A percentile compares a stretch with the other conserved stretches of the same genome.
These are phyloP conservation scores for Mimosa bimucronata DNA, from an alignment of 306 rosid species.

Conservation along the genomic window DNA sequence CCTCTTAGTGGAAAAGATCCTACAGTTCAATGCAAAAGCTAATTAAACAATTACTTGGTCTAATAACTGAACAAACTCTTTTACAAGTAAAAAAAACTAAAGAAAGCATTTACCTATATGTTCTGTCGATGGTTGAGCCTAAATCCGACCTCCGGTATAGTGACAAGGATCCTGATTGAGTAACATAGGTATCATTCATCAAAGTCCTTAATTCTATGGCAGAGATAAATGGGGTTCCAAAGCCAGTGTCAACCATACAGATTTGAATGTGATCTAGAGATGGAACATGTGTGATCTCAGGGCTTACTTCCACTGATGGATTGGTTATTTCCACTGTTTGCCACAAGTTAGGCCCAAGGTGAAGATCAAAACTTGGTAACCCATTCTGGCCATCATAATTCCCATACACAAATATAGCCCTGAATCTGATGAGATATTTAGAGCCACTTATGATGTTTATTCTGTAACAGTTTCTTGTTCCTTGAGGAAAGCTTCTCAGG, in stretches of 20 bases:
- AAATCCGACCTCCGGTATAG: background rate
- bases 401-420: conserved; percentile 44
- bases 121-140: conserved; percentile 19
- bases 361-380: conserved; percentile 48
- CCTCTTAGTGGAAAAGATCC: background rate
- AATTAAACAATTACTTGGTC: too few species aligned
- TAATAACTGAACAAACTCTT: too few species aligned
- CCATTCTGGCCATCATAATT: conserved; percentile 45
- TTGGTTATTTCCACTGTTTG: conserved; percentile 16
- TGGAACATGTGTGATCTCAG: conserved; percentile 48
- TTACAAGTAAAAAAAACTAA: too few species aligned
- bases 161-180: conserved; percentile 27
- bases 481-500: conserved; percentile 53
- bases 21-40: background rate
- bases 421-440: conserved; percentile 41
- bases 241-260: conserved; percentile 49
- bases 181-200: conserved; percentile 25
- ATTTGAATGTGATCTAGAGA: conserved; percentile 34
- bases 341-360: conserved; percentile 50
- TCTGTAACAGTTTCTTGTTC: conserved; percentile 58
- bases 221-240: conserved; percentile 56
- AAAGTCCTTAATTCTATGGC: conserved; percentile 47
- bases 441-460: conserved; percentile 35
- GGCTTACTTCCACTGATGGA: fast-evolving
- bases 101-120: conserved; percentile 12